A percentile compares a stretch with the other conserved stretches of the same genome.
These are phyloP conservation scores for Dipteronia sinensis DNA, from an alignment of 345 rosid species.

Conservation along the genomic window DNA sequence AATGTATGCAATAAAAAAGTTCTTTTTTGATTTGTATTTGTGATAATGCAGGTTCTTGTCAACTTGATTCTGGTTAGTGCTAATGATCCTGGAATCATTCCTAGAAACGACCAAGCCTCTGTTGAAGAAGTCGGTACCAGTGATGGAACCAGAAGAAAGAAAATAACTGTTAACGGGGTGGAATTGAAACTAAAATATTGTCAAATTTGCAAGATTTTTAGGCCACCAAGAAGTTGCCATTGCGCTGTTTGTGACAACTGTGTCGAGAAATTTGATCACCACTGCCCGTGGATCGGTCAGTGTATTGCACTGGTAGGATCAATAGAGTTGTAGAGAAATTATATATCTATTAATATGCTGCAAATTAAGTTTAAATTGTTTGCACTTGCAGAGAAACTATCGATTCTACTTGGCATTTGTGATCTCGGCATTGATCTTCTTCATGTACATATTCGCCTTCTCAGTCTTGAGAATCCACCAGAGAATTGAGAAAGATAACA, in stretches of 20 bases:
- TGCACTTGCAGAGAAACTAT: slow-evolving; percentile 42
- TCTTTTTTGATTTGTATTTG: background rate
- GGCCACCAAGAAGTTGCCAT: slow-evolving; percentile 54
- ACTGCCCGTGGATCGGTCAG: slow-evolving; percentile 48
- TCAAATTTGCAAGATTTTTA: slow-evolving; percentile 34
- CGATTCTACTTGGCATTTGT: slow-evolving; percentile 33
- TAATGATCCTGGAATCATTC: slow-evolving; percentile 46
- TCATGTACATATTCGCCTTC: slow-evolving; percentile 32
- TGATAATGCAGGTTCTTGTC: slow-evolving; percentile 30
- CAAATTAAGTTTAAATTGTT: background rate
- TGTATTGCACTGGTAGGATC: slow-evolving; percentile 42
- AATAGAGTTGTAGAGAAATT: background rate
- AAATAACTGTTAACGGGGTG: slow-evolving; percentile 35
- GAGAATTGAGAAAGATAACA: slow-evolving; percentile 14
- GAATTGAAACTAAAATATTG: slow-evolving; percentile 43
- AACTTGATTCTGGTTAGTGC: slow-evolving; percentile 35
- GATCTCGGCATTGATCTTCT: slow-evolving; percentile 32
- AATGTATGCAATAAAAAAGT: background rate
- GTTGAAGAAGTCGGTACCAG: slow-evolving; percentile 26
- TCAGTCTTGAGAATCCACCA: slow-evolving; percentile 33
- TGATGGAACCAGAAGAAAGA: slow-evolving; percentile 29
- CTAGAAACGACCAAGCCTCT: slow-evolving; percentile 24
- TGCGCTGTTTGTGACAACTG: slow-evolving; percentile 45
- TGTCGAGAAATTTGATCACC: slow-evolving; percentile 48
- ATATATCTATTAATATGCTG: background rate